Evolutionary conservation across 768 basidiomycete genomes (phyloP), one percentile per base, ranked within the genome.

Genomic region (Favolaschia claudopus): DNA sequence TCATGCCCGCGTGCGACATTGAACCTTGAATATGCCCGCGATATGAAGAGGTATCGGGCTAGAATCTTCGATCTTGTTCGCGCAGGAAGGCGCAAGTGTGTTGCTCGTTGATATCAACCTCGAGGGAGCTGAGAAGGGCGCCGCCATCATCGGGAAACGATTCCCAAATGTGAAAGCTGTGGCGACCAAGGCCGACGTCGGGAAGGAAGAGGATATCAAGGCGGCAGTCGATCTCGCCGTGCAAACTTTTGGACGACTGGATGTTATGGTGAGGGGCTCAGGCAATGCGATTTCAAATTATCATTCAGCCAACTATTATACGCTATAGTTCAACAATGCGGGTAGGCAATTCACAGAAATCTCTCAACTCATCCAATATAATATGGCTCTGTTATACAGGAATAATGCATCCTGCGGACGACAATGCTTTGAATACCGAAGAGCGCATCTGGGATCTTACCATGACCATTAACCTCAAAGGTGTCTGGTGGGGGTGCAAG

Each of bases 401-500:
- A n/a, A 96, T 99, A 69, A 99, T 99, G 97, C 97, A 98, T 72
- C 89, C 94, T 17, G 86, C 81, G 10, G 96, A 99, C 67, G 96
- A 97, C 70, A 89, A 95, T 70, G 97, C 96, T 13, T 79, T 98
- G 69, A 96, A 94, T 73, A 99, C 97, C 17, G 95, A 96, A 71
- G 97, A 99, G 76, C 85, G 83, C 47, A 94, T 99, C 75, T 99
- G 97, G 96, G 92, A 93, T 70, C 79, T 94, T 55, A 94, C 92
- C 2, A 92, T 92, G 89, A 85, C 89, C 62, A 88, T 98, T 79
- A 99, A 99, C 74, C 86, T 96, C 70, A 99, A 99, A 77, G 97
- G 97, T 48, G 97, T 99, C 58, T 99, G 96, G 97, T 99, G 91
- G 89, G 97, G 97, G 29, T 96, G 92, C 83, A 99, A 98, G 77